A percentile compares a stretch with the other conserved stretches of the same genome.
Evolutionary conservation across 2,329 filamentous ascomycete species (phyloP).

Genomic region (Emergomyces africanus): DNA sequence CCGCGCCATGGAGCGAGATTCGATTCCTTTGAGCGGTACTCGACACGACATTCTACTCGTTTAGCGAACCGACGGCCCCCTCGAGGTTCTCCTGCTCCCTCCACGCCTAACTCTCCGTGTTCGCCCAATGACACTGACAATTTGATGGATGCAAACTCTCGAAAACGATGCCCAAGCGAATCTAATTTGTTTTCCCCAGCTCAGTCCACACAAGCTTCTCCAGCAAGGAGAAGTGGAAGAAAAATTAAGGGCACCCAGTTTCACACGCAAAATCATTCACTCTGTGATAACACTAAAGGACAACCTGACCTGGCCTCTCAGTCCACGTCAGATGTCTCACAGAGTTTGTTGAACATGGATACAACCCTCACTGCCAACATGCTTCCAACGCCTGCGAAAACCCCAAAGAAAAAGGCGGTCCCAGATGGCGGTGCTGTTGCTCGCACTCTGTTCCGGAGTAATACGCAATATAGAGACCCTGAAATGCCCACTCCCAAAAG

Average conservation of each 20-base stretch:
- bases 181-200: conserved; percentile 18
- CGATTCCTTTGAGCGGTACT: conserved; percentile 29
- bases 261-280: conserved; percentile 1
- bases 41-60: conserved; percentile 28
- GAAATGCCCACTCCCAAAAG: conserved; percentile 39
- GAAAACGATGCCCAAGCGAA: conserved; percentile 10
- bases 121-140: conserved; percentile 10
- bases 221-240: conserved; percentile 16
- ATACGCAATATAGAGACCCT: conserved; percentile 24
- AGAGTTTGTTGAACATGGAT: conserved; percentile 7
- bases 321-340: conserved; percentile 5
- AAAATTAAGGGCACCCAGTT: neutral
- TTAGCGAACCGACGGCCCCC: conserved; percentile 23
- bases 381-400: conserved; percentile 51
- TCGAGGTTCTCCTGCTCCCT: conserved; percentile 18
- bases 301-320: neutral
- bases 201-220: conserved; percentile 16
- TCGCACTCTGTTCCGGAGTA: conserved; percentile 41
- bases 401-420: conserved; percentile 43
- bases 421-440: conserved; percentile 35
- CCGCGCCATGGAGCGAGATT: conserved; percentile 35
- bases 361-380: conserved; percentile 24
- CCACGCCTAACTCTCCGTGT: conserved; percentile 16
- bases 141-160: conserved; percentile 11
- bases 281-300: conserved; percentile 4